phyloP scores from a whole-genome alignment of 176 grass and related monocot genomes.

The Oropetium thomaeum region DNA sequence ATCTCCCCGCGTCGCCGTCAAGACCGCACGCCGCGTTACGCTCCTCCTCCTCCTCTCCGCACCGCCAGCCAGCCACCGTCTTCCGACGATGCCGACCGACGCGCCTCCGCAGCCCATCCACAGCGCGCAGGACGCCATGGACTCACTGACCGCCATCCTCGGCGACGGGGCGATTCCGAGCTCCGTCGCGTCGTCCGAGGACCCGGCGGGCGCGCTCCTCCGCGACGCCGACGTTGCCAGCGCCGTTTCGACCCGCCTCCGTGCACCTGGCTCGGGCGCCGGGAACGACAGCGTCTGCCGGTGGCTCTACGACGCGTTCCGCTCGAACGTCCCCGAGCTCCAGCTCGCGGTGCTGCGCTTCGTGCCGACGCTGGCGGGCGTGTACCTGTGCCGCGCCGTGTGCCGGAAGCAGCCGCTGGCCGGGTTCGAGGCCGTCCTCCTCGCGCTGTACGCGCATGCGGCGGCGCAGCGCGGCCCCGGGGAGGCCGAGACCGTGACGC shows the following conservation, averaged over 20 bases:
- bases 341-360: constrained; percentile 72
- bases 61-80: too few relatives aligned
- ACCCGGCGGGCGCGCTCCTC: constrained; percentile 57
- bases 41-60: background rate
- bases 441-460: constrained; percentile 66
- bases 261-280: constrained; percentile 35
- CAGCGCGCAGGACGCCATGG: constrained; percentile 39
- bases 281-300: constrained; percentile 64
- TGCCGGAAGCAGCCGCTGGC: constrained; percentile 55
- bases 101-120: constrained; percentile 36
- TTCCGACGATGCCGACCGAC: constrained; percentile 25
- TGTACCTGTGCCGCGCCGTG: constrained; percentile 62
- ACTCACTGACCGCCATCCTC: constrained; percentile 53
- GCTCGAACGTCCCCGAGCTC: constrained; percentile 48
- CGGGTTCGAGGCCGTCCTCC: constrained; percentile 83
- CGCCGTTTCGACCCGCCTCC: constrained; percentile 41
- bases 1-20: constrained; percentile 1
- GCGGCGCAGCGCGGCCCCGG: constrained; percentile 42
- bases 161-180: constrained; percentile 35
- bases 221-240: constrained; percentile 36
- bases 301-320: constrained; percentile 88
- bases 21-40: background rate
- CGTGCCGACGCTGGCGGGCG: constrained; percentile 55
- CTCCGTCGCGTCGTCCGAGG: constrained; percentile 21
- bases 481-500: constrained; percentile 38